phyloP scores from a whole-genome alignment of 108 stramenopile species.

The Fragilariopsis cylindrus region DNA sequence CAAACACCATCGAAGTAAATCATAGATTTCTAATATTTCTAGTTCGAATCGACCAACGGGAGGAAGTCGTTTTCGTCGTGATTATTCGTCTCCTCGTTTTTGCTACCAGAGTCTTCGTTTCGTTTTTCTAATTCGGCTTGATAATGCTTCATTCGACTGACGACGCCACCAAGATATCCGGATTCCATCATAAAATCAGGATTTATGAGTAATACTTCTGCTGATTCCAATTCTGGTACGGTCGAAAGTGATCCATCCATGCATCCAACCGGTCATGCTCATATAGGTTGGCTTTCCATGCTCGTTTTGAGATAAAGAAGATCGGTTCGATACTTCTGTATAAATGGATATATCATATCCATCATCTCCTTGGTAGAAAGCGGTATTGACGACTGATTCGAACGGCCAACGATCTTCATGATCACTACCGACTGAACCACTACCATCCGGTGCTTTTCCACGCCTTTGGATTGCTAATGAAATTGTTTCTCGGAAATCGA shows the following conservation, averaged over 20 bases:
- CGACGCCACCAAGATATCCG: neutral
- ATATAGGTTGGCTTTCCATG: neutral
- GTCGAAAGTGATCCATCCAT: neutral
- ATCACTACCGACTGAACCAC: neutral
- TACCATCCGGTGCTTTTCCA: slow-evolving; percentile 19
- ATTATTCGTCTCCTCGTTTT: neutral
- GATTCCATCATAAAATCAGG: slow-evolving; percentile 7
- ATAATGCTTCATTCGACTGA: neutral
- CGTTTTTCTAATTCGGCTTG: neutral
- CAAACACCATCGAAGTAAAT: slow-evolving; percentile 14
- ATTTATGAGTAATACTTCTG: slow-evolving; percentile 13
- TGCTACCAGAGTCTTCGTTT: neutral
- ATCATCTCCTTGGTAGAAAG: neutral
- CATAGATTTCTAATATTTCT: slow-evolving; percentile 11
- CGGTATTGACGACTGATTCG: slow-evolving; percentile 9
- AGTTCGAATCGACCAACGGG: slow-evolving; percentile 1
- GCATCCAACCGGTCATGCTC: neutral
- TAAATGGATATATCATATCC: neutral
- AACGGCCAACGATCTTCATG: slow-evolving; percentile 2
- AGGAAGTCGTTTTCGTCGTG: neutral
- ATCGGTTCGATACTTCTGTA: slow-evolving; percentile 11
- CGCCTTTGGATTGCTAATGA: slow-evolving; percentile 37
- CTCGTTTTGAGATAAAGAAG: neutral
- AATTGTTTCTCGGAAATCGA: slow-evolving; percentile 51
- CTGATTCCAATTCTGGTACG: neutral